These are phyloP conservation scores for Colletotrichum sp. DNA, from an alignment of 2,329 filamentous ascomycete genomes.

Conservation along the genomic window DNA sequence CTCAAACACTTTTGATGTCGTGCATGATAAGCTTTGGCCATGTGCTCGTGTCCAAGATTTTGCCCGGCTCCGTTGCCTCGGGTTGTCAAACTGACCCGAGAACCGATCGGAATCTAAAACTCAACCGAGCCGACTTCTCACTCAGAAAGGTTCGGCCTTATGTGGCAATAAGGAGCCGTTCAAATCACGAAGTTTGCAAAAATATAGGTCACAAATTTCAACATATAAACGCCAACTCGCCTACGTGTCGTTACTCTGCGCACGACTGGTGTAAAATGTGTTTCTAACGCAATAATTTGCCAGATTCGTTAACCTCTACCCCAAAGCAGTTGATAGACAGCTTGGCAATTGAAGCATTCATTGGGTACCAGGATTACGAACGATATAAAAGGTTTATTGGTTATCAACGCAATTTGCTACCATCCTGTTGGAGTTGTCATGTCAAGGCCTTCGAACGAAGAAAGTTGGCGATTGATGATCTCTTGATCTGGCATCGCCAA, in stretches of 20 bases:
- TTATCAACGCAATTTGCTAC: not conserved
- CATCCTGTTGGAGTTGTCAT: not conserved
- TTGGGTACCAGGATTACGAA: not conserved
- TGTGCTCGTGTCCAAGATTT: not conserved
- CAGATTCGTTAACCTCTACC: not conserved
- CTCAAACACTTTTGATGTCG: not conserved
- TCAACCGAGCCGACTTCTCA: not conserved
- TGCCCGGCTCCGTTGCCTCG: not conserved
- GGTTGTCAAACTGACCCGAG: not conserved
- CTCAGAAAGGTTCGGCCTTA: not conserved
- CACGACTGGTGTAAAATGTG: not conserved
- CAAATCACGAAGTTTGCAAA: not conserved
- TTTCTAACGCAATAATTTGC: not conserved
- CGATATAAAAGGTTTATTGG: not conserved
- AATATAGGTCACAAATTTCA: not conserved
- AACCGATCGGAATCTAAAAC: not conserved
- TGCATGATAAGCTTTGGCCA: not conserved
- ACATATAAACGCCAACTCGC: not conserved
- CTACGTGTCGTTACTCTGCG: not conserved
- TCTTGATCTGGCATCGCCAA: not conserved
- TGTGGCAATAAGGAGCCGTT: not conserved
- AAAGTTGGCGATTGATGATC: not conserved
- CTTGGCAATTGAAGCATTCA: not conserved
- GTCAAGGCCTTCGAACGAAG: not conserved
- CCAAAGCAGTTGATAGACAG: not conserved